Evolutionary conservation across 2,329 filamentous ascomycete genomes (phyloP).

Genomic region (Thyridium curvatum): DNA sequence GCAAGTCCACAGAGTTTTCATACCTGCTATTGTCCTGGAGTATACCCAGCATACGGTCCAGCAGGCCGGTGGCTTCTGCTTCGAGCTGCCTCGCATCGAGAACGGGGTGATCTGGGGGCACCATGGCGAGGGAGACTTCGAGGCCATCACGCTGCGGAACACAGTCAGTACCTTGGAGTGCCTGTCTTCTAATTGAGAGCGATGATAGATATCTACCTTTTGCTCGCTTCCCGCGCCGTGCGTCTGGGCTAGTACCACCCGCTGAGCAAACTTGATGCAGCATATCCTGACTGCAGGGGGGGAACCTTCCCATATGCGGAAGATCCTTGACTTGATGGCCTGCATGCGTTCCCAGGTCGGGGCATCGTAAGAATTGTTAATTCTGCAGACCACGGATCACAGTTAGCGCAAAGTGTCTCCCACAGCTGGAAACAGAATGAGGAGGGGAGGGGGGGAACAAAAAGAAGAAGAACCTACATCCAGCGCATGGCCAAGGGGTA

Average conservation of each 20-base stretch:
- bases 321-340: slow-evolving; percentile 80
- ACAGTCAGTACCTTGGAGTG: slow-evolving; percentile 13
- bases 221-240: slow-evolving; percentile 76
- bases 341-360: slow-evolving; percentile 84
- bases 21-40: slow-evolving; percentile 85
- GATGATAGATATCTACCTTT: slow-evolving; percentile 52
- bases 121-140: slow-evolving; percentile 81
- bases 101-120: slow-evolving; percentile 75
- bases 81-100: slow-evolving; percentile 77
- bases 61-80: slow-evolving; percentile 83
- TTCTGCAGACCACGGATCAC: slow-evolving; percentile 47
- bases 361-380: slow-evolving; percentile 77
- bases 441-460: background rate
- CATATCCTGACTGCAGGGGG: slow-evolving; percentile 75
- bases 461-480: slow-evolving; percentile 63
- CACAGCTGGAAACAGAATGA: slow-evolving; percentile 3
- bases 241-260: slow-evolving; percentile 87
- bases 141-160: slow-evolving; percentile 56
- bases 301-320: slow-evolving; percentile 81
- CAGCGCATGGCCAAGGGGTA: slow-evolving; percentile 89
- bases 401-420: slow-evolving; percentile 8
- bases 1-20: slow-evolving; percentile 17
- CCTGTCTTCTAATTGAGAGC: background rate
- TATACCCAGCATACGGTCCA: slow-evolving; percentile 80
- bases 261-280: slow-evolving; percentile 96